Evolutionary conservation across 768 basidiomycete species (phyloP), one percentile per base, ranked within the genome.

Genomic region (Erythrobasidium yunnanense): DNA sequence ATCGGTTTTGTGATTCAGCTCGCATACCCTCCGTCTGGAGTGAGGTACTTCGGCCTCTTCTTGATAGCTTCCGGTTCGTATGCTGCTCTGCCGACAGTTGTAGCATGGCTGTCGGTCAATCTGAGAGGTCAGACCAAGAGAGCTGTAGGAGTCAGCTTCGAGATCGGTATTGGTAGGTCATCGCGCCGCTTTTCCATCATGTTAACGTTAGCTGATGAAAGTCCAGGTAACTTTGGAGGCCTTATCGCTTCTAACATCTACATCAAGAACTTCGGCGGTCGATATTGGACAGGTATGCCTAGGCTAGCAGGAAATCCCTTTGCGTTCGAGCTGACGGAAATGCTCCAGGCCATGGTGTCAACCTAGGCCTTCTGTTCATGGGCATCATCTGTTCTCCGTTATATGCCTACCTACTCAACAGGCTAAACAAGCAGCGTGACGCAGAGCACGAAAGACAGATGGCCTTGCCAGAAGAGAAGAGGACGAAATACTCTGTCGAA

Each of bases 91-190:
- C 69, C 66, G 8, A 66, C 67, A 2, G 38, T 57, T 45, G 67
- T 71, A 7, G 67, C 70, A 4, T 73, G 72, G 72, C 68, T 69
- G 22, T 53, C 68, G 11, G 60, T 54, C 65, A 73, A 73, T 53
- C 58, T 73, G 1, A n/a, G 34, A 0, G 72, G 72, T 0, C 70
- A 70, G 45, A 66, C 68, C 0, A 71, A 71, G 51, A 56, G 71
- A 1, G 71, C 67, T n/a, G 70, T 71, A 20, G 66, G 70, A 17
- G 63, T 69, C 1, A 65, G 65, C 0, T 67, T 67, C 35, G 70
- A 72, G 45, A 72, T 72, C 45, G 71, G 68, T 22, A 67, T 72
- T 27, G 68, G 71, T 3, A 72, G 71, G 55, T n/a, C n/a, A 57
- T 72, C 50, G 69, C 6, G 1, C 42, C 29, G 13, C 13, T 27